A percentile compares a stretch with the other conserved stretches of the same genome.
Evolutionary conservation across 495 filamentous ascomycete genomes (phyloP).

Genomic region (Cudoniella acicularis): DNA sequence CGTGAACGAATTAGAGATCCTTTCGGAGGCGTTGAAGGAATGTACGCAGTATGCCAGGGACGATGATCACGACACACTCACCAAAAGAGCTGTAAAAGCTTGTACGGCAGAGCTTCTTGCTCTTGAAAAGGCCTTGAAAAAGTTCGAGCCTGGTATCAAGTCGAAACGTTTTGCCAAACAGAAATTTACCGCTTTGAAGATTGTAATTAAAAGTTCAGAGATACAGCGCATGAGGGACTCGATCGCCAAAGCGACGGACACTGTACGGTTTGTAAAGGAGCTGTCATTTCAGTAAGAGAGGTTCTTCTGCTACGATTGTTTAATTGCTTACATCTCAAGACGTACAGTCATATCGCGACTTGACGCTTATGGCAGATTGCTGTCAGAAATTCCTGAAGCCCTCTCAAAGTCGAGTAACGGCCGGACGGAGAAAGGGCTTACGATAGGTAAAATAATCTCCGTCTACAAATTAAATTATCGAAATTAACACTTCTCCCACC

Average conservation of each 20-base stretch:
- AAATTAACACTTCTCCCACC: too few relatives aligned
- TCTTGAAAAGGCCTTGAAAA: not conserved
- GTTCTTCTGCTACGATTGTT: not conserved
- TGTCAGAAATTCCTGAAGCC: not conserved
- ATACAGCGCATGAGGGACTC: not conserved
- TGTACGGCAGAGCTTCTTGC: not conserved
- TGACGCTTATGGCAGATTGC: not conserved
- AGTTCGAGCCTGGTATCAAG: not conserved
- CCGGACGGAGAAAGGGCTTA: not conserved
- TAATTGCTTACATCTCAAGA: not conserved
- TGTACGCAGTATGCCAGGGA: not conserved
- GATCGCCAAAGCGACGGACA: not conserved
- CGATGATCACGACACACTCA: not conserved
- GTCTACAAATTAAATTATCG: too few relatives aligned
- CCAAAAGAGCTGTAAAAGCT: not conserved
- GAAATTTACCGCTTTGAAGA: not conserved
- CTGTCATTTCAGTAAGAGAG: not conserved
- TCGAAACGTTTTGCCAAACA: not conserved
- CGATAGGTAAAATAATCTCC: not conserved
- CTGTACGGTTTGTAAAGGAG: not conserved
- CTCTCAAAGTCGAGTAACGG: not conserved
- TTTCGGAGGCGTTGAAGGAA: not conserved
- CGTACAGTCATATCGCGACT: not conserved
- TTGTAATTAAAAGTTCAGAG: not conserved
- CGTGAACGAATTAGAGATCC: slow-evolving; percentile 1